Evolutionary conservation across 306 rosid genomes (phyloP), one percentile per base, ranked within the genome.

Genomic region (Phaseolus lunatus): DNA sequence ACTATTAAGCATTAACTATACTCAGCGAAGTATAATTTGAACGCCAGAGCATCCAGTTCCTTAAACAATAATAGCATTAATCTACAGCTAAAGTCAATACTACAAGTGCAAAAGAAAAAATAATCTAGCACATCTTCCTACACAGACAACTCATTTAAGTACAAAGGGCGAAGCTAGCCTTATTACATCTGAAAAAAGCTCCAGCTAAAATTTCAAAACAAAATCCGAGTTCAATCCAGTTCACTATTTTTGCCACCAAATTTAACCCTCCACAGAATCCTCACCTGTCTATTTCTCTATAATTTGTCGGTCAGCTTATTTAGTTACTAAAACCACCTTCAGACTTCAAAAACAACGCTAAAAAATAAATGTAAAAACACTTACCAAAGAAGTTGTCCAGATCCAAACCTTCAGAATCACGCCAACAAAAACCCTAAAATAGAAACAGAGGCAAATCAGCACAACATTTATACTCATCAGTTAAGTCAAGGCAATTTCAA

Each of bases 321-420:
- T 29, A 37, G 64, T 39, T 57, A 29, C 64, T 50, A 61, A 48
- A 73, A 53, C 56, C 3, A 12, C 71, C 18, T 18, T 54, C 47
- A 18, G 19, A 1, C 59, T 20, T 22, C 20, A 19, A 27, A 37
- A 56, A 35, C 23, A 9, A 31, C 70, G 29, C 76, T 15, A 14
- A 75, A 76, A 39, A 39, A 39, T 0, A 39, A 70, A 52, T 63
- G 15, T 35, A 0, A 16, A 65, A 65, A 70, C 14, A 6, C 79
- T 45, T 70, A 78, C 66, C 72, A 66, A 64, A 45, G 24, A 83
- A 52, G 31, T 44, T 71, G 23, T 76, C 61, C 81, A 50, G 88
- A 85, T 85, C 88, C 67, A 84, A 29, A 45, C 66, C 50, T 75
- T 61, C 37, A 8, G 56, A 80, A 72, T 54, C 54, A 76, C 41